Conservation (phyloP, 2,329 filamentous ascomycete genomes). For the Cladosporium colombiae region DNA sequence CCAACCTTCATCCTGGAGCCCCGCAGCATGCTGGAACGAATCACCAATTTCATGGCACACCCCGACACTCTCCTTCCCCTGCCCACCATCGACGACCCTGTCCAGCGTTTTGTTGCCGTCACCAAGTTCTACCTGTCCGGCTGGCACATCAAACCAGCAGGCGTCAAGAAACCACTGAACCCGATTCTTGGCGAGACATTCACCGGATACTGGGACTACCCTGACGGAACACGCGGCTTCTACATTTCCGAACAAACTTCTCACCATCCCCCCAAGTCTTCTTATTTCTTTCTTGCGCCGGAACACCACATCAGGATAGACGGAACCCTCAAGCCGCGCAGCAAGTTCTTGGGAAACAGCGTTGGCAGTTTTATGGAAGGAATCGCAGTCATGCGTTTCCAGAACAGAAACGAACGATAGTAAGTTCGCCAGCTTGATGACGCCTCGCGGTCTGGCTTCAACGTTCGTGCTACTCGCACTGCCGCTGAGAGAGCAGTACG, state of each 20-base stretch:
- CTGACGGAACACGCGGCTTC: conserved; percentile 81
- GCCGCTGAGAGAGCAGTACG: too few species aligned
- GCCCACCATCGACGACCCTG: conserved; percentile 81
- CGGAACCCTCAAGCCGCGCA: conserved; percentile 89
- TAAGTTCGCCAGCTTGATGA: conserved; percentile 50
- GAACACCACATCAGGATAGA: conserved; percentile 93
- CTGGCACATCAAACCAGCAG: conserved; percentile 97
- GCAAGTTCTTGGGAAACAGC: conserved; percentile 94
- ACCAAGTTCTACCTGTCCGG: conserved; percentile 98
- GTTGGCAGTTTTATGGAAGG: conserved; percentile 98
- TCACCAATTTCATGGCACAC: conserved; percentile 99
- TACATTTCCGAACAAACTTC: conserved; percentile 98
- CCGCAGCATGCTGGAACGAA: conserved; percentile 95
- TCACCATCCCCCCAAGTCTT: conserved; percentile 96
- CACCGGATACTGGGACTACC: conserved; percentile 87
- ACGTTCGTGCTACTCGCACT: too few species aligned
- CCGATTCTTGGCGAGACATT: conserved; percentile 94
- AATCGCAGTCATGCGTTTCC: conserved; percentile 78
- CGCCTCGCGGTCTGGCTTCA: too few species aligned
- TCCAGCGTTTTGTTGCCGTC: conserved; percentile 87
- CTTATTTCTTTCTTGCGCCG: conserved; percentile 98
- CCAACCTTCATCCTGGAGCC: conserved; percentile 98
- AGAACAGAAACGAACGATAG: conserved; percentile 91
- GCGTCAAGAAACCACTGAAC: conserved; percentile 97
- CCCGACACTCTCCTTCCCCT: conserved; percentile 92